Conservation (phyloP, 2,329 filamentous ascomycete genomes). For the Sodiomyces alkalinus region DNA sequence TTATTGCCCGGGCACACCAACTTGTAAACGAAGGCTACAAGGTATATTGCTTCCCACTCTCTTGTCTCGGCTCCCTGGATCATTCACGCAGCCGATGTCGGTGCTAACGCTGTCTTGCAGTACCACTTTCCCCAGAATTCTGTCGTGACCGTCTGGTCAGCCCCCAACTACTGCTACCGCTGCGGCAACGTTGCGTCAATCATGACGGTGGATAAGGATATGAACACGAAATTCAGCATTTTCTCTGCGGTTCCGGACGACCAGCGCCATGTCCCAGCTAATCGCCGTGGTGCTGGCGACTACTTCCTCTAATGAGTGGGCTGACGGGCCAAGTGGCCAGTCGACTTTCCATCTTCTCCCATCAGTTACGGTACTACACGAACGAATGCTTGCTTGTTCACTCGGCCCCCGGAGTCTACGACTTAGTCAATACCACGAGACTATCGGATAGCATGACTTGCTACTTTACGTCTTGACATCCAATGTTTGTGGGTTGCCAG, state of each 20-base stretch:
- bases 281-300: slow-evolving; percentile 49
- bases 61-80: slow-evolving; percentile 23
- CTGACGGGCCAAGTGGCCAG: too few relatives aligned
- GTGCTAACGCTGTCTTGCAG: too few relatives aligned
- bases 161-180: slow-evolving; percentile 87
- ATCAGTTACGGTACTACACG: too few relatives aligned
- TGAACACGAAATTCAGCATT: slow-evolving; percentile 84
- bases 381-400: too few relatives aligned
- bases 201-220: slow-evolving; percentile 75
- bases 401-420: too few relatives aligned
- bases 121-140: slow-evolving; percentile 94
- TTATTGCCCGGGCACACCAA: slow-evolving; percentile 95
- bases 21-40: slow-evolving; percentile 98
- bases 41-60: slow-evolving; percentile 52
- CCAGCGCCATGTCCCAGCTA: slow-evolving; percentile 63
- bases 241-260: slow-evolving; percentile 83
- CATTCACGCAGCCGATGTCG: neutral
- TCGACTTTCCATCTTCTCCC: too few relatives aligned
- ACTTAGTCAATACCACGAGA: too few relatives aligned
- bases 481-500: too few relatives aligned
- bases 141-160: slow-evolving; percentile 95
- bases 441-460: too few relatives aligned
- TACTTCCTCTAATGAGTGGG: slow-evolving; percentile 44
- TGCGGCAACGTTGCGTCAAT: slow-evolving; percentile 96
- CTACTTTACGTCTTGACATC: too few relatives aligned